A percentile compares a stretch with the other conserved stretches of the same genome.
phyloP scores from a whole-genome alignment of 345 rosid species.

The Turritis glabra region DNA sequence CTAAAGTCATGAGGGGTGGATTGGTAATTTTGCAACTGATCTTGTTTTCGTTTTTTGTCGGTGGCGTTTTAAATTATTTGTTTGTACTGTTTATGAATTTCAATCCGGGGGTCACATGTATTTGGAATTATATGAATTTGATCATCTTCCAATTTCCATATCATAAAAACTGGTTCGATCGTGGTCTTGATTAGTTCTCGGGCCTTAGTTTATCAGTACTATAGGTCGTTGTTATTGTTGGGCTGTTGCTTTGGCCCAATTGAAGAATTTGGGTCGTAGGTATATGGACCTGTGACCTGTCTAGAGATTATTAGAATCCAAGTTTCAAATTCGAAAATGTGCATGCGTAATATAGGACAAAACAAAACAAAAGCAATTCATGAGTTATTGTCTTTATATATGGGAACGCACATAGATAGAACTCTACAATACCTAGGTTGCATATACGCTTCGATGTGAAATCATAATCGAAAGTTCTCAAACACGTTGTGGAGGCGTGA shows the following conservation, averaged over 20 bases:
- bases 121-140: constrained; percentile 20
- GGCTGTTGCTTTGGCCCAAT: not conserved
- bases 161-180: not conserved
- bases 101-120: constrained; percentile 30
- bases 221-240: not conserved
- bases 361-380: not conserved
- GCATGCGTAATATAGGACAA: too few relatives aligned
- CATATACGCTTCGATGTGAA: not conserved
- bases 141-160: not conserved
- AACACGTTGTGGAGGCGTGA: not conserved
- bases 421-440: not conserved
- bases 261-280: not conserved
- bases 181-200: not conserved
- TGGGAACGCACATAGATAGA: not conserved
- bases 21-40: not conserved
- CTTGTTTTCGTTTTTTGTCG: constrained; percentile 13
- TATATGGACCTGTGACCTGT: not conserved
- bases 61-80: constrained; percentile 22
- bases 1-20: not conserved
- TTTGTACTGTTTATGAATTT: not conserved
- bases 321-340: not conserved
- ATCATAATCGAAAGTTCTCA: not conserved
- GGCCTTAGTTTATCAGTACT: not conserved
- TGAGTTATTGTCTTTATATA: not conserved
- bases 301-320: not conserved